Evolutionary conservation across 2,329 filamentous ascomycete species (phyloP), one percentile per base, ranked within the genome.

Genomic region (Exophiala xenobiotica): DNA sequence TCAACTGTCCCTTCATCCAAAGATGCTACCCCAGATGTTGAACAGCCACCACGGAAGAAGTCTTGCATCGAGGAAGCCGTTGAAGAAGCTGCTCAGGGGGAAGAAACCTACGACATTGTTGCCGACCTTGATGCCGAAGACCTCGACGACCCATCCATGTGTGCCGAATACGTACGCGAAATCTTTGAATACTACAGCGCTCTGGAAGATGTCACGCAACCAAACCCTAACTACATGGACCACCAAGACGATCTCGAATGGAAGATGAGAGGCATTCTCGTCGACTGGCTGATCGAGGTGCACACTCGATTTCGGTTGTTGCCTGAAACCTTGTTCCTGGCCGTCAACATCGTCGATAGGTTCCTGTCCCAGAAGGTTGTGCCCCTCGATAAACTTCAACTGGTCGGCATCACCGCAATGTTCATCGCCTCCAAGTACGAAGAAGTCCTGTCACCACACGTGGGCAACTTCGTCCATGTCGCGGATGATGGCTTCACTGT

Each of bases 381-480:
- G 39, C 90, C 95, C 73, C 84, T 99, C 40, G 92, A 97, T 70
- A 90, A 91, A 56, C 85, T 99, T 4, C 93, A 99, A 73, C 81
- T 99, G 6, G 93, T 99, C 52, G 93, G 93, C 65, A 91, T 97
- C 65, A 96, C 93, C 19, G 93, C 92, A 70, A 97, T 99, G 93
- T 97, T 97, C 77, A 96, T 97, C 66, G 93, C 93, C 9, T 95
- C 92, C 66, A 99, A 99, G 76, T 99, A 97, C 69, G 92, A 99
- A 73, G 93, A 99, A 70, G 91, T 99, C 43, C 81, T 99, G 44
- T 97, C 93, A 8, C 93, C 93, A 39, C 92, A 97, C 63, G 91
- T 99, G 31, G 86, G 88, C 69, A 96, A 96, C 79, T 99, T 99
- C 78, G 88, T 88, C 64, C 90, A 95, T 65, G 91, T 99, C 63